A percentile compares a stretch with the other conserved stretches of the same genome.
phyloP scores from a whole-genome alignment of 805 yeast genomes.

The Dipodascopsis uninucleata region DNA sequence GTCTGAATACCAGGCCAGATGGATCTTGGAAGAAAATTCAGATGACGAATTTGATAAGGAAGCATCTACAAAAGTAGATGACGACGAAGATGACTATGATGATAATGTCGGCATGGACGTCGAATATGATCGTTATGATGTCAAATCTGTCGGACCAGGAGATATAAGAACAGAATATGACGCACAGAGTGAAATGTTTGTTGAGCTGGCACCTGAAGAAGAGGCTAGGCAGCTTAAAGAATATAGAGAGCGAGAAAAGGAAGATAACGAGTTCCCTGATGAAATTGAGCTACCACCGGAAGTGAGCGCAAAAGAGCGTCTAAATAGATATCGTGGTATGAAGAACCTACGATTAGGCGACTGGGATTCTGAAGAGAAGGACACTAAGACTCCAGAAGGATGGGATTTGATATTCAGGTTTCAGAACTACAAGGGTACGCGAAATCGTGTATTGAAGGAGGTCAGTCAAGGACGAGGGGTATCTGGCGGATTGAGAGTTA shows the following conservation, averaged over 20 bases:
- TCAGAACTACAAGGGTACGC: constrained; percentile 71
- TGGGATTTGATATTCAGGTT: constrained; percentile 75
- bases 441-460: constrained; percentile 63
- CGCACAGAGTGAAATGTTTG: constrained; percentile 53
- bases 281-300: constrained; percentile 81
- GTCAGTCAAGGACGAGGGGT: constrained; percentile 43
- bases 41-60: constrained; percentile 39
- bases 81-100: constrained; percentile 1
- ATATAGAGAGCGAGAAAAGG: constrained; percentile 66
- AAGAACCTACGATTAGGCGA: constrained; percentile 72
- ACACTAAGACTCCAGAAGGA: constrained; percentile 67
- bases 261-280: constrained; percentile 85
- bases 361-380: constrained; percentile 86
- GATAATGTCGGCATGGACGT: constrained; percentile 13
- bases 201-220: constrained; percentile 75
- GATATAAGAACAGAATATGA: constrained; percentile 48
- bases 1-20: constrained; percentile 71
- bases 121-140: constrained; percentile 9
- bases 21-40: constrained; percentile 51
- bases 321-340: constrained; percentile 79
- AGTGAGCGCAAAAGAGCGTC: constrained; percentile 70
- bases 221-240: constrained; percentile 71
- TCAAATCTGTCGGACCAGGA: constrained; percentile 28
- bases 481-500: constrained; percentile 63
- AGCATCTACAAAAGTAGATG: background rate